Evolutionary conservation across 139 green algal species (phyloP), one percentile per base, ranked within the genome.

Genomic region (Trebouxia sp.): DNA sequence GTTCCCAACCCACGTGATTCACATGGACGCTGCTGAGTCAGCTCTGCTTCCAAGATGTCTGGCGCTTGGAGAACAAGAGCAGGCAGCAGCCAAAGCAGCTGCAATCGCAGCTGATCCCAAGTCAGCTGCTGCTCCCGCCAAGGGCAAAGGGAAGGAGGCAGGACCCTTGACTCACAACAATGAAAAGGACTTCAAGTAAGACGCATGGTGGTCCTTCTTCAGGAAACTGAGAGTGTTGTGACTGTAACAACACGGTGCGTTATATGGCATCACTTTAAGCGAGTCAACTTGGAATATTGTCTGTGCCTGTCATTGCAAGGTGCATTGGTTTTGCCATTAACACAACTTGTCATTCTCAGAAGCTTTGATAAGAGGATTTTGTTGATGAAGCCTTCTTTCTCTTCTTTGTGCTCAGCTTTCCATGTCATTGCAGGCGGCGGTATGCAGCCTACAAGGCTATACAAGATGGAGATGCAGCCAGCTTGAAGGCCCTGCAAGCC

Each of bases 141-240:
- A 75, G 70, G 14, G 28, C 41, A 55, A 55, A n/a, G 20, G 7
- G 26, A 76, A 76, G 67, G 67, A 50, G 37, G 45, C n/a, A 35
- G 72, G 70, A 30, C 58, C 28, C 48, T 20, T 53, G 4, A 75
- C 80, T n/a, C 86, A 90, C 81, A 88, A 92, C 77, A 88, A 77
- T 39, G 86, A 89, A 50, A 79, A 81, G 45, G 86, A 88, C 32
- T 90, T 86, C 41, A 51, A 55, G 69, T 77, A 22, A 77, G 69
- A 37, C 38, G 24, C 17, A 12, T 17, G 22, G 28, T 35, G 15
- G 11, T 47, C 20, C n/a, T n/a, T n/a, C n/a, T n/a, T n/a, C n/a
- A n/a, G n/a, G n/a, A n/a, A n/a, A n/a, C n/a, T n/a, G n/a, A n/a
- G n/a, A n/a, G 20, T 43, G 65, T 48, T 3, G 0, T 30, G 65